Evolutionary conservation across 2,329 filamentous ascomycete species (phyloP).

Genomic region (Paraphoma sp.): DNA sequence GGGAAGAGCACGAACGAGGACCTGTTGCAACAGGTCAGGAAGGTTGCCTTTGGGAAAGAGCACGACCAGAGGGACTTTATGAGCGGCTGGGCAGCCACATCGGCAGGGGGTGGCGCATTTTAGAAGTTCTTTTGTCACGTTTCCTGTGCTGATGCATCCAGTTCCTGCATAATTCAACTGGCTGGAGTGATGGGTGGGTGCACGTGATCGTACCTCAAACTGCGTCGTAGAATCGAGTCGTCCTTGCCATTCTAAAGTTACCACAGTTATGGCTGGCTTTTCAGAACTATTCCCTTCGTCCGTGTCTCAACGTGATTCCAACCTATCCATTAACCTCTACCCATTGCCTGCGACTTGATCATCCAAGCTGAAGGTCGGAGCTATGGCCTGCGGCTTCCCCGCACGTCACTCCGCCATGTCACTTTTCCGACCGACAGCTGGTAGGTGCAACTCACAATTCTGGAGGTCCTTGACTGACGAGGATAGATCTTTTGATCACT

Average conservation of each 20-base stretch:
- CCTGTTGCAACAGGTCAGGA: constrained; percentile 30
- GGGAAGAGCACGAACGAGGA: constrained; percentile 34
- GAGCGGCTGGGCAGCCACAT: constrained; percentile 2
- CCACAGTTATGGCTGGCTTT: constrained; percentile 21
- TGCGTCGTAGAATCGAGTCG: constrained; percentile 34
- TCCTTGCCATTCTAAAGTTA: constrained; percentile 24
- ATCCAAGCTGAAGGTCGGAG: constrained; percentile 3
- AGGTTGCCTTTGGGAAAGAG: constrained; percentile 33
- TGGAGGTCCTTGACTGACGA: constrained; percentile 10
- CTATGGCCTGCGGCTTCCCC: constrained; percentile 24
- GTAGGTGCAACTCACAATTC: constrained; percentile 13
- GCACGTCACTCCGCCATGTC: constrained; percentile 34
- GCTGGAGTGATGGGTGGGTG: neutral
- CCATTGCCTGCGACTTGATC: neutral
- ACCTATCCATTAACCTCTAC: neutral
- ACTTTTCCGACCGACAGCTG: constrained; percentile 21
- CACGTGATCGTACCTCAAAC: constrained; percentile 18
- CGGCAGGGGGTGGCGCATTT: neutral
- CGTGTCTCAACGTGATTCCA: constrained; percentile 2
- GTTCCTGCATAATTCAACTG: neutral
- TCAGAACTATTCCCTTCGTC: constrained; percentile 10
- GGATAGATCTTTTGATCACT: constrained; percentile 15
- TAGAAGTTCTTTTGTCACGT: neutral
- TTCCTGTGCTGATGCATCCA: neutral
- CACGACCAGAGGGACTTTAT: constrained; percentile 13